Base-by-base conservation (phyloP, 768 basidiomycete genomes). In the Pleurotus sapidus region DNA sequence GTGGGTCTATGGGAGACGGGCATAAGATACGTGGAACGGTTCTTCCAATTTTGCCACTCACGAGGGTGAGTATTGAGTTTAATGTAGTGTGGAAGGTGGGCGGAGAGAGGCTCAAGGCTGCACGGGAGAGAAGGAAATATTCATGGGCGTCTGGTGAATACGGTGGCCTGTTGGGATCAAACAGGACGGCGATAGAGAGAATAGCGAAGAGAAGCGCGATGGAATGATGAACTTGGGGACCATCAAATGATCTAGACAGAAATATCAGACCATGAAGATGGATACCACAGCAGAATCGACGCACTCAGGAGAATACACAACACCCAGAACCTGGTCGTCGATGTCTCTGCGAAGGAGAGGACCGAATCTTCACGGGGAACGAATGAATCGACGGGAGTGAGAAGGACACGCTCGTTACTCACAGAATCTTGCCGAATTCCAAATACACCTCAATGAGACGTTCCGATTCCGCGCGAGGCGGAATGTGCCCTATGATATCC, bases 391-490 rank as follows among this genome's bases (percentile, higher is more conserved):
- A 54, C n/a, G 18, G 56, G 40, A 59, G 57, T 15, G 40, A 27
- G 39, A 34, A 54, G 8, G 14, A 27, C 9, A 12, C 49, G 34
- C 18, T 24, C 7, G 56, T 37, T 37, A 37, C 83, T 64, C 61
- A 88, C 86, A 86, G 64, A 67, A 74, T 83, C 63, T 78, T 73
- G 11, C 82, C 86, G 66, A 82, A 77, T 56, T 86, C 83, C 39
- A 89, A 70, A 66, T 89, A 91, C 30, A 84, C 70, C 40, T 89
- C 84, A 57, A 83, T 86, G 17, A 90, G 71, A 14, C 74, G 77
- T 12, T 79, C 70, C 1, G 89, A 88, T 61, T 88, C 82, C 3
- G 82, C 76, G 2, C 82, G 70, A 0, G 81, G 72, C 4, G 89
- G 88, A 1, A 88, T 72, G 39, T 79, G 62, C 11, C 63, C 63